Evolutionary conservation across 495 filamentous ascomycete species (phyloP).

Genomic region (Neurospora sp.): DNA sequence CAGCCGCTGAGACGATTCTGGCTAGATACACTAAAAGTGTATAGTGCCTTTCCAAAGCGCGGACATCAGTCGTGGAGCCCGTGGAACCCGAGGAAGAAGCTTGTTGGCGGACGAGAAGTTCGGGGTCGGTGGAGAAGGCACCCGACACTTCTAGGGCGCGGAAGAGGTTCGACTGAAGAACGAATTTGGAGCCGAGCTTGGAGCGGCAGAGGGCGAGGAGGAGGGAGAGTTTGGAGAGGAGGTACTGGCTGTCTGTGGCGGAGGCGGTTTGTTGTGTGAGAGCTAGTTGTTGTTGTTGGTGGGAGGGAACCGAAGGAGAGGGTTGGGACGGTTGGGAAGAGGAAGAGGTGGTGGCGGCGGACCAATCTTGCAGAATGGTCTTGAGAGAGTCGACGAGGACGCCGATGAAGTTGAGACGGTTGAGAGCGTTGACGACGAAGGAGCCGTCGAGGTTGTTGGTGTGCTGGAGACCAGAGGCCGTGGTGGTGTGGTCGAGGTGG

Average conservation of each 20-base stretch:
- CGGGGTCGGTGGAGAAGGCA: slow-evolving; percentile 84
- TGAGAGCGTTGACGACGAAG: slow-evolving; percentile 67
- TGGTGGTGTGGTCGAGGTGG: slow-evolving; percentile 43
- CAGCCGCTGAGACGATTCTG: slow-evolving; percentile 67
- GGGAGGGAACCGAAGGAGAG: too few species aligned
- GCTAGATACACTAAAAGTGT: slow-evolving; percentile 69
- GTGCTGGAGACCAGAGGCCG: neutral
- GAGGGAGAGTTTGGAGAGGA: slow-evolving; percentile 67
- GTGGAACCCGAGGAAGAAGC: neutral
- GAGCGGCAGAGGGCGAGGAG: slow-evolving; percentile 79
- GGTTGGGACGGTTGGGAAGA: neutral
- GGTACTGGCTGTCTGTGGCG: slow-evolving; percentile 40
- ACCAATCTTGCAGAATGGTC: slow-evolving; percentile 54
- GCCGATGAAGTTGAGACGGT: slow-evolving; percentile 78
- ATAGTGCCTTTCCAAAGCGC: slow-evolving; percentile 71
- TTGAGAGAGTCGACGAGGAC: slow-evolving; percentile 79
- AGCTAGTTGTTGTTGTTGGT: neutral
- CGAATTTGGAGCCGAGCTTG: slow-evolving; percentile 63
- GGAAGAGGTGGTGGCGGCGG: slow-evolving; percentile 5
- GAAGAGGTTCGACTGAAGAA: slow-evolving; percentile 86
- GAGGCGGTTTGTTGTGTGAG: slow-evolving; percentile 3
- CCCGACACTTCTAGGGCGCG: slow-evolving; percentile 64
- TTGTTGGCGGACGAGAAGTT: slow-evolving; percentile 37
- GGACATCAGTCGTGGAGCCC: slow-evolving; percentile 15
- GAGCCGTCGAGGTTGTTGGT: slow-evolving; percentile 42